A percentile compares a stretch with the other conserved stretches of the same genome.
Conservation (phyloP, 495 filamentous ascomycete species). For the Amphirosellinia nigrospora region DNA sequence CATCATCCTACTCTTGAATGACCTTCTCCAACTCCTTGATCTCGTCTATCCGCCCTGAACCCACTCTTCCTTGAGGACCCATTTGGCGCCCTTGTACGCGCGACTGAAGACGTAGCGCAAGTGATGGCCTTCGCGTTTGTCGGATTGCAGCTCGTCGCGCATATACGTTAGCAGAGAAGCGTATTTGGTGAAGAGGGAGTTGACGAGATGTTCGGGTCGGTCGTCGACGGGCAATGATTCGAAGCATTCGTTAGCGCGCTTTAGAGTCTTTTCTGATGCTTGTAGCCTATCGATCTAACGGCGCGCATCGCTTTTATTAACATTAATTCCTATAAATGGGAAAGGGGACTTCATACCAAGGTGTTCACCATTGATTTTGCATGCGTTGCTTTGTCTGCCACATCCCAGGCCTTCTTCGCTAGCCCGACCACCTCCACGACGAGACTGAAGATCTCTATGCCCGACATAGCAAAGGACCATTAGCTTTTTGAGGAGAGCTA, state of each 20-base stretch:
- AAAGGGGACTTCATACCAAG: not conserved
- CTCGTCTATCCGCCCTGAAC: constrained; percentile 8
- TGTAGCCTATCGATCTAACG: not conserved
- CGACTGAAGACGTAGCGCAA: not conserved
- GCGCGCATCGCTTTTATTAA: not conserved
- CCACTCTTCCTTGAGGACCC: not conserved
- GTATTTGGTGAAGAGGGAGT: not conserved
- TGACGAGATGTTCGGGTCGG: not conserved
- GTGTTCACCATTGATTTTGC: not conserved
- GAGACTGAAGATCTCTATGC: not conserved
- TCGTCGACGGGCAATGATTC: not conserved
- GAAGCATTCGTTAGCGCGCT: not conserved
- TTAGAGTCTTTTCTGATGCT: not conserved
- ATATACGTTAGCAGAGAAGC: not conserved
- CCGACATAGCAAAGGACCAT: not conserved
- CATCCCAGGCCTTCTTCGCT: not conserved
- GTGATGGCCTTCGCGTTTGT: not conserved
- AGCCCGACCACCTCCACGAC: not conserved
- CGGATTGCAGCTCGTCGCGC: not conserved
- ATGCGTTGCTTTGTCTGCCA: not conserved
- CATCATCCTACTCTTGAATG: not conserved
- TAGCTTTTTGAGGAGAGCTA: not conserved
- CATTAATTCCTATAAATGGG: not conserved
- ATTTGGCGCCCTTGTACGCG: not conserved
- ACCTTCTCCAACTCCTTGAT: not conserved